Evolutionary conservation across 129 eudicot genomes (phyloP), one percentile per base, ranked within the genome.

Genomic region (Chrysanthemum makinoi): DNA sequence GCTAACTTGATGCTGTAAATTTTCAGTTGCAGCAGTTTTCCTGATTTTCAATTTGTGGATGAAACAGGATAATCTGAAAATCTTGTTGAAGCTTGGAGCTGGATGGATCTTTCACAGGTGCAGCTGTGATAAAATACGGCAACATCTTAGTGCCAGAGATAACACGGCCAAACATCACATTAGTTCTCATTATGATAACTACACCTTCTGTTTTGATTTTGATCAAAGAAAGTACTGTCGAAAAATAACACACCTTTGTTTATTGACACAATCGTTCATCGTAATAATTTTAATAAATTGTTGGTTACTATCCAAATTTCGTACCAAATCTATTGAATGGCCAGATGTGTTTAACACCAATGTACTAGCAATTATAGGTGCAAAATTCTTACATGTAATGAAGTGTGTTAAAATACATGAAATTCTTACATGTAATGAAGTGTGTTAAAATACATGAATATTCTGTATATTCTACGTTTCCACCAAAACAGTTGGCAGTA

Each of bases 201-300:
- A 57, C 86, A 57, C 96, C 96, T 20, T 80, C 92, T 26, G 69
- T 84, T 33, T 22, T 86, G 55, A 74, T 89, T 19, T 69, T 89
- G 70, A 24, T 82, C 78, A 75, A 50, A 17, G 76, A 74, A 75
- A 89, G 96, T 35, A 72, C 75, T 30, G 65, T 54, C 8, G 60
- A 77, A 39, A 73, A 56, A 72, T 63, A 73, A 30, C 24, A 69
- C 39, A 26, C 15, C 1, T 26, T 17, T 75, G 17, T 76, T 65
- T 3, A 54, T 49, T 51, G 2, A 66, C 9, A 46, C 1, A 39
- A 53, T 20, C 61, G 12, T 30, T 30, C 6, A 19, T 46, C 15
- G 17, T 69, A 59, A 49, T 58, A 53, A 52, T 69, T 60, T 51
- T 2, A 58, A 58, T 47, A 22, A 59, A 24, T 43, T 20, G 20